Evolutionary conservation across 2,329 filamentous ascomycete species (phyloP).

Genomic region (Phoma sp.): DNA sequence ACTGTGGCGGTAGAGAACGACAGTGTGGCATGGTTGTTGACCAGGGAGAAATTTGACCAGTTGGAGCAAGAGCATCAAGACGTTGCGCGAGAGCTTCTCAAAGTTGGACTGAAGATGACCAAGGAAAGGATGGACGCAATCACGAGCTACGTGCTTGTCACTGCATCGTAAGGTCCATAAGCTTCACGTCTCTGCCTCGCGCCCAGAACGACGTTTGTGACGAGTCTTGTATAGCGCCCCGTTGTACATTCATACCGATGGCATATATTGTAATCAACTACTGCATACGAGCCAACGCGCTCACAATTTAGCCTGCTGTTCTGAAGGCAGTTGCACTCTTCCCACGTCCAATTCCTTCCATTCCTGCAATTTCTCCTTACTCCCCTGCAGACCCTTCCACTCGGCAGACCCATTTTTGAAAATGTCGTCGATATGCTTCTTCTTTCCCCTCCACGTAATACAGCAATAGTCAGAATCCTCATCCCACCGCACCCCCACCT

Average conservation of each 20-base stretch:
- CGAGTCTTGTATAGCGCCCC: not conserved
- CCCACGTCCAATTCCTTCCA: slow-evolving; percentile 8
- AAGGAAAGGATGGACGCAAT: slow-evolving; percentile 86
- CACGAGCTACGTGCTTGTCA: slow-evolving; percentile 54
- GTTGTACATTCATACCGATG: not conserved
- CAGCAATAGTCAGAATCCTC: slow-evolving; percentile 13
- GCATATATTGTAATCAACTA: not conserved
- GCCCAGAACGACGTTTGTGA: no score
- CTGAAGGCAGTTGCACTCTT: not conserved
- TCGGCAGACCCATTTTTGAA: slow-evolving; percentile 15
- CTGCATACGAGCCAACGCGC: not conserved
- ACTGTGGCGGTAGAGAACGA: slow-evolving; percentile 84
- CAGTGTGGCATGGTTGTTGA: slow-evolving; percentile 83
- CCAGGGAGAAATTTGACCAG: slow-evolving; percentile 71
- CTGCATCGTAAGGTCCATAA: slow-evolving; percentile 27
- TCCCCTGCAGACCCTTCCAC: slow-evolving; percentile 15
- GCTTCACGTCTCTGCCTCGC: no score
- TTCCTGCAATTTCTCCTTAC: slow-evolving; percentile 7
- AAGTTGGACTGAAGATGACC: slow-evolving; percentile 89
- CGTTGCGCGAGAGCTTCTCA: slow-evolving; percentile 82
- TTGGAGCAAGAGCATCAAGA: slow-evolving; percentile 76
- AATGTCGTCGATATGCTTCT: slow-evolving; percentile 21
- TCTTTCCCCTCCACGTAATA: slow-evolving; percentile 17
- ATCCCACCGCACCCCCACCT: slow-evolving; percentile 9
- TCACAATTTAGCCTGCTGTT: not conserved